Evolutionary conservation across 257 asterid genomes (phyloP), one percentile per base, ranked within the genome.

Genomic region (Fraxinus americana): DNA sequence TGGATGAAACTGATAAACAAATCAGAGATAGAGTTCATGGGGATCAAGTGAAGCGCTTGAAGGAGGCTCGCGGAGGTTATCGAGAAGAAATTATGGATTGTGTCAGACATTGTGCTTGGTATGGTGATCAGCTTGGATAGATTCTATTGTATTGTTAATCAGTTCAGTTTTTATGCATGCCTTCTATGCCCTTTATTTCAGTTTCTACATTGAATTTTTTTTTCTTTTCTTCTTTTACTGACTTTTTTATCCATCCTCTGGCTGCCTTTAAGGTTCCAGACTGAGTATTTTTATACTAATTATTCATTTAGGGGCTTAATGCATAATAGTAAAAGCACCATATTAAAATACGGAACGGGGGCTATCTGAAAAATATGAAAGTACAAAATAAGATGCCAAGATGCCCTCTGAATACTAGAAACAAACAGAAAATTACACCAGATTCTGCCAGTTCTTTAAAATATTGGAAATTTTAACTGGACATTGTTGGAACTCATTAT

Each of bases 101-200:
- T 84, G 92, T 92, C 85, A 86, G 99, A 87, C 98, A 91, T 85
- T 91, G 94, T 87, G 94, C 96, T 82, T 94, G 99, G 99, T 94
- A 94, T 74, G 81, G 16, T 19, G 50, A 38, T 35, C 29, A 10
- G 57, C 50, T 70, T 74, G 2, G 38, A 74, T 36, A 35, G 12
- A 9, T 74, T 63, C 35, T 63, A 21, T 19, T 21, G 30, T 63
- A 25, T 27, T 12, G n/a, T 25, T 25, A 27, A 25, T 63, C 17
- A 3, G 35, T 63, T 23, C 13, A 27, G 34, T 59, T 59, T 39
- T 9, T 32, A 21, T 25, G 34, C 34, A 57, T 13, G 17, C 30
- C 14, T 35, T 74, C 34, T 74, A 23, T 74, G 36, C 36, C 34
- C 17, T 27, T 63, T 11, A 11, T 23, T 23, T 74, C 41, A 7